Base-by-base conservation (phyloP, 495 filamentous ascomycete genomes). In the Thozetella sp. region DNA sequence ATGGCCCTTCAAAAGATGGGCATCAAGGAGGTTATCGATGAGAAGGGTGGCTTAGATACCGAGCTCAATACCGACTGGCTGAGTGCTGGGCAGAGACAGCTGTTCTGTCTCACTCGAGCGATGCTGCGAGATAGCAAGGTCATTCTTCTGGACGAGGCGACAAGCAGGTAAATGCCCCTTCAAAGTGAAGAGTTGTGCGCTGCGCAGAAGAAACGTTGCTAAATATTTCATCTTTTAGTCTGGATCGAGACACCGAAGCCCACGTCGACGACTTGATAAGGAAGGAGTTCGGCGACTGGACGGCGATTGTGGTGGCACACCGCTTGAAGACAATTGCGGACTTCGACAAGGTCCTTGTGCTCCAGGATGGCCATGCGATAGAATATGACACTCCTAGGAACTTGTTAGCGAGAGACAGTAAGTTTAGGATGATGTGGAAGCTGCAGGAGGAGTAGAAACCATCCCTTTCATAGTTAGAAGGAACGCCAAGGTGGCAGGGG, bases 251-350 rank as follows among this genome's bases (percentile, higher is more conserved):
- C 58, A 85, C 83, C 22, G 84, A 88, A 60, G 75, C 75, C 37
- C 68, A 84, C 34, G 84, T 88, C 76, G 82, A 86, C 61, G 68
- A 72, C 22, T 72, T 86, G 50, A 83, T 88, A 53, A 75, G 82
- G 2, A 73, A 81, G 57, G 80, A 83, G 55, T 87, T 87, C 67
- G 64, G 65, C 48, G 67, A 70, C 17, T 77, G 79, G 61, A 88
- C 84, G 26, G 76, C 87, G 57, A 67, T 88, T 46, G 75, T 82
- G 0, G 78, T 88, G 3, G 83, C 84, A 0, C 85, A 88, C 64
- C 76, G 80, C 30, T 73, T 88, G 20, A 76, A 83, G 22, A 86
- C 83, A 0, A 83, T 88, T 58, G 65, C 80, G 12, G 84, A 87
- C 60, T 69, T 63, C 25, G 68, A 71, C n/a, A 51, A 53, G 30